Conservation (phyloP, 2,329 filamentous ascomycete genomes). For the Fusarium sp. region DNA sequence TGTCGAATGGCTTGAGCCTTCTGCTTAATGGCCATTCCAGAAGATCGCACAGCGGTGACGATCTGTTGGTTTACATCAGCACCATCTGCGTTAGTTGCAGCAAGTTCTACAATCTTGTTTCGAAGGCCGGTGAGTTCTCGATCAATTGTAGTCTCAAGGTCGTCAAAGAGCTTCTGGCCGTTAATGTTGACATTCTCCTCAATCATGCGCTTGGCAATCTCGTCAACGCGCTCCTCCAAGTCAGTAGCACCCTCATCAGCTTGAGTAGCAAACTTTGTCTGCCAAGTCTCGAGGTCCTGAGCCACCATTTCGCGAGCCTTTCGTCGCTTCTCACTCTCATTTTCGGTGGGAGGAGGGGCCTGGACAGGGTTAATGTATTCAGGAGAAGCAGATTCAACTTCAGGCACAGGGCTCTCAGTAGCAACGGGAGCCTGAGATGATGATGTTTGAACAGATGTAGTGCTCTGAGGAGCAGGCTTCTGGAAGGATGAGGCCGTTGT, state of each 20-base stretch:
- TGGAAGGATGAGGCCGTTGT: constrained; percentile 46
- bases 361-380: constrained; percentile 48
- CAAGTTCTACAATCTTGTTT: constrained; percentile 69
- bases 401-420: constrained; percentile 16
- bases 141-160: constrained; percentile 73
- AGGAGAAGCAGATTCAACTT: constrained; percentile 36
- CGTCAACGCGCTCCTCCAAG: constrained; percentile 74
- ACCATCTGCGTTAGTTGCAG: constrained; percentile 61
- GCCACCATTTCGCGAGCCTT: constrained; percentile 73
- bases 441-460: constrained; percentile 43
- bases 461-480: constrained; percentile 46
- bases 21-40: constrained; percentile 77
- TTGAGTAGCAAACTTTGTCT: constrained; percentile 84
- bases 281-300: constrained; percentile 84
- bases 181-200: constrained; percentile 70
- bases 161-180: constrained; percentile 71
- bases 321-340: constrained; percentile 63
- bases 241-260: constrained; percentile 80
- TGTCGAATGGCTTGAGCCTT: constrained; percentile 78
- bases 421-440: constrained; percentile 35
- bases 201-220: constrained; percentile 64
- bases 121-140: constrained; percentile 73
- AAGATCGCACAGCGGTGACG: constrained; percentile 63
- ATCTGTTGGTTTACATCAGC: constrained; percentile 54
- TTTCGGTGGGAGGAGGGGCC: constrained; percentile 55